Evolutionary conservation across 352 stramenopile genomes (phyloP), one percentile per base, ranked within the genome.

Genomic region (Pythium dissimile): DNA sequence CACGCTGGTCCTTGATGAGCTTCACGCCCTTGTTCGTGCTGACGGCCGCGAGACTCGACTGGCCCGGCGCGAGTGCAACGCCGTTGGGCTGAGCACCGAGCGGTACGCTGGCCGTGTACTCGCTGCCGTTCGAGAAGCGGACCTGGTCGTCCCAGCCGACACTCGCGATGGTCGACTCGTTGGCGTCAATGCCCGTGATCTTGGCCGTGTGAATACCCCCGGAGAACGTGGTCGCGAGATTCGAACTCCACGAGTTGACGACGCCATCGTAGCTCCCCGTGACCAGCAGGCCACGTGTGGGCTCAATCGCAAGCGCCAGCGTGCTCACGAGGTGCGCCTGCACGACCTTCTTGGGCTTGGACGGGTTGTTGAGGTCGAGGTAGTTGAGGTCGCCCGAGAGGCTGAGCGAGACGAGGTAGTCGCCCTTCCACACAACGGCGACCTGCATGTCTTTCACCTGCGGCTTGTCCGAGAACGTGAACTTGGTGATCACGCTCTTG

Each of bases 191-290:
- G 31, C 80, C 83, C 7, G 84, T 90, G 55, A 92, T 88, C 73
- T 95, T 95, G 43, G 62, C 73, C 20, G 73, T 89, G 66, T 90
- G 78, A 28, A 70, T 70, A 3, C 43, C 69, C 11, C 80, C 81
- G 8, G 50, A 49, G 26, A 89, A 37, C 0, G 70, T 37, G 48
- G 59, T 78, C 26, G 75, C 75, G 28, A 78, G 61, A 59, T 84
- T 84, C 32, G 75, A 67, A 53, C 88, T 80, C 92, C 92, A 98
- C 48, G 94, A 77, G 56, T 84, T 92, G 30, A 99, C 69, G 21
- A 98, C 87, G 16, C 95, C 93, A 66, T 98, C 94, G 61, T 96
- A 97, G 61, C 94, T 97, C 41, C 89, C 93, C 8, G 94, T 98
- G 59, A 98, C 79, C 21, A 98, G 76, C 16, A 85, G 66, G 16